These are phyloP conservation scores for Cymbomonas tetramitiformis DNA, from an alignment of 139 green algal species.

Conservation along the genomic window DNA sequence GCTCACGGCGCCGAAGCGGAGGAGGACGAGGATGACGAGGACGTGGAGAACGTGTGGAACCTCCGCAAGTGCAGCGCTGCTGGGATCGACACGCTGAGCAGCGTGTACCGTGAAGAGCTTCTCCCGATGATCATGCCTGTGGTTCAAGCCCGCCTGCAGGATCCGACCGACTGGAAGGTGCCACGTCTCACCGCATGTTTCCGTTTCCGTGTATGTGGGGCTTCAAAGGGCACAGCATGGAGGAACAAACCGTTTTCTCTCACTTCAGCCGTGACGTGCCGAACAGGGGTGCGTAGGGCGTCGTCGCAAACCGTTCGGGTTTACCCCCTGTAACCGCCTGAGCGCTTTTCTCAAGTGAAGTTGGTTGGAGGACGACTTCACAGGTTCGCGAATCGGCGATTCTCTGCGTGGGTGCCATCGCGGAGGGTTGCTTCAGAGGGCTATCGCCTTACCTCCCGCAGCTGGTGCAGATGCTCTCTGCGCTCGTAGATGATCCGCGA, in stretches of 20 bases:
- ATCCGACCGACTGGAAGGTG: background rate
- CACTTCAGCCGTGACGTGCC: too few species aligned
- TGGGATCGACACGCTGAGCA: constrained; percentile 72
- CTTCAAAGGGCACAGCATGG: too few species aligned
- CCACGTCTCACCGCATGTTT: too few species aligned
- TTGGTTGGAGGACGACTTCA: too few species aligned
- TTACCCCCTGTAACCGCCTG: too few species aligned
- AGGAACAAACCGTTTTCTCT: too few species aligned
- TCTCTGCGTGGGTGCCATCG: constrained; percentile 74
- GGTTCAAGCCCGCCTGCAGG: constrained; percentile 50
- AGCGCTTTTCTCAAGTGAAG: too few species aligned
- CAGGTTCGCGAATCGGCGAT: constrained; percentile 63
- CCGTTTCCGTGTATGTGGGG: too few species aligned
- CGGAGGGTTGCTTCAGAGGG: constrained; percentile 66
- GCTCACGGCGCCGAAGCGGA: constrained; percentile 70
- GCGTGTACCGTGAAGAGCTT: constrained; percentile 62
- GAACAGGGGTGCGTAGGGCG: too few species aligned
- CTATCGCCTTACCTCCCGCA: constrained; percentile 51
- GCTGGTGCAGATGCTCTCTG: constrained; percentile 65
- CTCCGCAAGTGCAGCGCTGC: constrained; percentile 72
- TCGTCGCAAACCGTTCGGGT: too few species aligned
- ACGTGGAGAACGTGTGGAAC: constrained; percentile 58
- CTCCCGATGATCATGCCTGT: constrained; percentile 79
- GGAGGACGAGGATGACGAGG: constrained; percentile 58
- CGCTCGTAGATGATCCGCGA: constrained; percentile 47